Percentiles rank a stretch among this genome's conserved stretches.
phyloP scores from a whole-genome alignment of 108 stramenopile genomes.

The Fistulifera pelliculosa region DNA sequence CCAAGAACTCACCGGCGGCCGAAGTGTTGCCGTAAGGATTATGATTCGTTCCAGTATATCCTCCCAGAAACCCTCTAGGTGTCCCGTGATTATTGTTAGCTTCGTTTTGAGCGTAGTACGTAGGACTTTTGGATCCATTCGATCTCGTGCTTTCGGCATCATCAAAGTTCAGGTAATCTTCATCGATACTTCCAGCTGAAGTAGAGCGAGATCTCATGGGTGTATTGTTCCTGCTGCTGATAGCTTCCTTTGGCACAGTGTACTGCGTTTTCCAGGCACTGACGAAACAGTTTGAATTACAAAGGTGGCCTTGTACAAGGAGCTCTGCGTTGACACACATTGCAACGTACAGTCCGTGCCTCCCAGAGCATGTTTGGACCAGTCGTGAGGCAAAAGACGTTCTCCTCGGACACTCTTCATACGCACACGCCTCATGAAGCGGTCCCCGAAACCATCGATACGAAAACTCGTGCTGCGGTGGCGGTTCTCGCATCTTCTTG shows the following conservation, averaged over 20 bases:
- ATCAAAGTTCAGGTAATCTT: slow-evolving; percentile 2
- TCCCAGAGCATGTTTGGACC: slow-evolving; percentile 76
- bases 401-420: slow-evolving; percentile 70
- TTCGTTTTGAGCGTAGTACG: background rate
- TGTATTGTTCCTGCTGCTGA: slow-evolving; percentile 12
- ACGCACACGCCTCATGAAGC: slow-evolving; percentile 63
- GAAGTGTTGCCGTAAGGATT: slow-evolving; percentile 1
- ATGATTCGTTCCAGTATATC: slow-evolving; percentile 7
- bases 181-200: slow-evolving; percentile 4
- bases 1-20: slow-evolving; percentile 3
- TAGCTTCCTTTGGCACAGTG: slow-evolving; percentile 49
- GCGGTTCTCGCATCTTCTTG: slow-evolving; percentile 74
- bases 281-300: slow-evolving; percentile 79
- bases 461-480: slow-evolving; percentile 72
- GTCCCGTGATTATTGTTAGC: background rate
- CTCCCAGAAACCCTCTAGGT: slow-evolving; percentile 6
- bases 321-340: slow-evolving; percentile 75
- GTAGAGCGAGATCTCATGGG: slow-evolving; percentile 6
- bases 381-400: slow-evolving; percentile 86
- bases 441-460: slow-evolving; percentile 85
- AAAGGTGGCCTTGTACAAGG: slow-evolving; percentile 72
- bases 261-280: slow-evolving; percentile 87
- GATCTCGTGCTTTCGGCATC: slow-evolving; percentile 6
- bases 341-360: slow-evolving; percentile 71
- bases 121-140: slow-evolving; percentile 9